Evolutionary conservation across 495 filamentous ascomycete genomes (phyloP).

Genomic region (Penicillium pulvis): DNA sequence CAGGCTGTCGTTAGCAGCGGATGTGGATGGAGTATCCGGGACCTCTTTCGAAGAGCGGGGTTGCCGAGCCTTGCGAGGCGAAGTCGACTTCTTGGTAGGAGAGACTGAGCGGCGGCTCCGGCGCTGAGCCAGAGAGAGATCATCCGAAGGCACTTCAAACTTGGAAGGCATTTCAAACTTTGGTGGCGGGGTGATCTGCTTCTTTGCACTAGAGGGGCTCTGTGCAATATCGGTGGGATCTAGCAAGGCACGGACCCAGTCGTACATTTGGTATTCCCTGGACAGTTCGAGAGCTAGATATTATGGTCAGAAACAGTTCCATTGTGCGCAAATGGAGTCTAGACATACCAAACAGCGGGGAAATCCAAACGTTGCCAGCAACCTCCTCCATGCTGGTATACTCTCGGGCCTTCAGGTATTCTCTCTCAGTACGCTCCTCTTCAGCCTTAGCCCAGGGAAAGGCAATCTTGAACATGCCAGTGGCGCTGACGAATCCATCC

Average conservation of each 20-base stretch:
- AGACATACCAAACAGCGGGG: conserved; percentile 71
- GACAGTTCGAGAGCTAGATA: conserved; percentile 74
- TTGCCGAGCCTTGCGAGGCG: conserved; percentile 73
- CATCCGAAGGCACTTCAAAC: conserved; percentile 54
- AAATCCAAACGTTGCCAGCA: conserved; percentile 95
- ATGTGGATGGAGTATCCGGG: conserved; percentile 43
- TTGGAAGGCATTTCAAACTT: conserved; percentile 60
- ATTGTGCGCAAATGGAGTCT: neutral
- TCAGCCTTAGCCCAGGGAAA: conserved; percentile 87
- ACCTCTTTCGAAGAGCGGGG: conserved; percentile 58
- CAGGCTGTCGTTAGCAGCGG: conserved; percentile 50
- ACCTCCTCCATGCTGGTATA: conserved; percentile 87
- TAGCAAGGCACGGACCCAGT: conserved; percentile 88
- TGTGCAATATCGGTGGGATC: conserved; percentile 71
- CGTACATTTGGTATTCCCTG: conserved; percentile 76
- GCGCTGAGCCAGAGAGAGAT: conserved; percentile 37
- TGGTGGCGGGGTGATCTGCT: conserved; percentile 71
- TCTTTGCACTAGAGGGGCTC: conserved; percentile 56
- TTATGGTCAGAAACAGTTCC: neutral
- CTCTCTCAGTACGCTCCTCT: conserved; percentile 86
- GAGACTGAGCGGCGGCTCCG: conserved; percentile 59
- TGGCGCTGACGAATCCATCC: conserved; percentile 93
- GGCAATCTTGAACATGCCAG: conserved; percentile 99
- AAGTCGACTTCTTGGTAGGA: conserved; percentile 57
- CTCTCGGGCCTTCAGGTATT: conserved; percentile 74